phyloP scores from a whole-genome alignment of 305 asterid species.

The Coffea humblotiana region DNA sequence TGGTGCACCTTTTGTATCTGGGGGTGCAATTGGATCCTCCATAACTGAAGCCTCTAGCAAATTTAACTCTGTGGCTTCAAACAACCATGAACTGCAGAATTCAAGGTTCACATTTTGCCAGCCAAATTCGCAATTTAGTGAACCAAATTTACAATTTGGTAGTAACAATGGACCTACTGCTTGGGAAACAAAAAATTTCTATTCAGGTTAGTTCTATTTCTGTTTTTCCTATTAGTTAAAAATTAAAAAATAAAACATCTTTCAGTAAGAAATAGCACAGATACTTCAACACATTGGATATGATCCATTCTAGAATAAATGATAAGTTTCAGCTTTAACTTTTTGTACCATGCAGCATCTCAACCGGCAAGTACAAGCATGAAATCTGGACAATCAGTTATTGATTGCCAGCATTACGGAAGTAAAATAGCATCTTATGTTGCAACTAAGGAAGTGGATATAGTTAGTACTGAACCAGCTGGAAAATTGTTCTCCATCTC shows the following conservation, averaged over 20 bases:
- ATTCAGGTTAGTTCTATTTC: neutral
- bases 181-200: neutral
- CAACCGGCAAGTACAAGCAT: neutral
- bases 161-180: neutral
- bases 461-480: neutral
- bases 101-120: neutral
- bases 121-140: neutral
- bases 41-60: conserved; percentile 11
- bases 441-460: neutral
- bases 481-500: conserved; percentile 13
- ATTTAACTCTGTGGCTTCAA: neutral
- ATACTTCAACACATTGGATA: neutral
- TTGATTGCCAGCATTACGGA: neutral
- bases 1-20: neutral
- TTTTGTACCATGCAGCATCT: neutral
- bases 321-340: neutral
- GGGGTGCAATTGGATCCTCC: conserved; percentile 12
- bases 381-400: neutral
- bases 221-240: neutral
- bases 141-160: neutral
- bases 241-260: neutral
- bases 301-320: neutral
- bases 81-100: neutral
- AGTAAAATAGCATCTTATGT: conserved; percentile 8
- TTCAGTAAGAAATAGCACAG: neutral